Conservation (phyloP, 495 filamentous ascomycete genomes). For the Tetracladium marchalianum region DNA sequence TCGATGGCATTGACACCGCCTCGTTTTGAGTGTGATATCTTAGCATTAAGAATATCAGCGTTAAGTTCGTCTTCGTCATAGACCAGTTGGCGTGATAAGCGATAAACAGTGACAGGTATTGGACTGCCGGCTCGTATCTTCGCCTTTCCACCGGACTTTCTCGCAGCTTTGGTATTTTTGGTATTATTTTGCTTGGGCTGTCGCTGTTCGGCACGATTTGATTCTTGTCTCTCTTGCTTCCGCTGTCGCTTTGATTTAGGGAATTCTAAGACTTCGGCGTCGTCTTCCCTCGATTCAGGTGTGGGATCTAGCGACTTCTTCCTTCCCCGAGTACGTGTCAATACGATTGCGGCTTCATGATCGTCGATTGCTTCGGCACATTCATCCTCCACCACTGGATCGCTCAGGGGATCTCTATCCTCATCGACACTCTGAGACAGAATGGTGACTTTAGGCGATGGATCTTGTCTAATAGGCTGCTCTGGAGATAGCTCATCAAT, state of each 20-base stretch:
- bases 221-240: not conserved
- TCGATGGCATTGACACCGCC: conserved; percentile 60
- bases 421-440: not conserved
- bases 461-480: conserved; percentile 8
- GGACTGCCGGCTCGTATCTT: conserved; percentile 9
- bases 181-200: conserved; percentile 9
- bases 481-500: conserved; percentile 20
- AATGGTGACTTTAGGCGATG: not conserved
- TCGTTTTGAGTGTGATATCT: conserved; percentile 43
- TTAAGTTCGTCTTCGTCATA: conserved; percentile 24
- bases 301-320: conserved; percentile 4
- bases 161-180: conserved; percentile 1
- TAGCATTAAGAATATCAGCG: conserved; percentile 31
- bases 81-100: conserved; percentile 8
- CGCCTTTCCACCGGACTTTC: not conserved
- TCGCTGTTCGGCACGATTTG: conserved; percentile 12
- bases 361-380: conserved; percentile 16
- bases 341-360: conserved; percentile 5
- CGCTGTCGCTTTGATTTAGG: conserved; percentile 2
- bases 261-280: not conserved
- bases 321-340: conserved; percentile 9
- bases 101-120: conserved; percentile 19
- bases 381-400: conserved; percentile 2
- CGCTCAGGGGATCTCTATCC: not conserved
- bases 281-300: conserved; percentile 6